phyloP scores from a whole-genome alignment of 2,329 filamentous ascomycete genomes.

The Coleophoma crateriformis region DNA sequence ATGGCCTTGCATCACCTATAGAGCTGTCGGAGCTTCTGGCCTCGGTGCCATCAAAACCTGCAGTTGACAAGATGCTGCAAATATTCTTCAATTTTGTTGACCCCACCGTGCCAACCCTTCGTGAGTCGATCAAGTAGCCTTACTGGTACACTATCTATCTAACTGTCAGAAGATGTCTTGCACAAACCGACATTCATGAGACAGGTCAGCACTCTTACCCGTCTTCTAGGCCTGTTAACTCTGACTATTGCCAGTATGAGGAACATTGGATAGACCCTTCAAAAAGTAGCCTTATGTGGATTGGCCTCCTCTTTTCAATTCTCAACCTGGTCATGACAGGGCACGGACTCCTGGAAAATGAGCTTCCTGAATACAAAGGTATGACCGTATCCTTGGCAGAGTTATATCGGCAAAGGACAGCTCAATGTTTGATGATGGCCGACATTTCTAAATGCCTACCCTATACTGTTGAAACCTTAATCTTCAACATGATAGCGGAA shows the following conservation, averaged over 20 bases:
- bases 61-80: constrained; percentile 74
- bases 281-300: constrained; percentile 68
- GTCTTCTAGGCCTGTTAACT: background rate
- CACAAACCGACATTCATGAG: constrained; percentile 80
- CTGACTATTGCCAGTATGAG: background rate
- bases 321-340: constrained; percentile 71
- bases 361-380: constrained; percentile 67
- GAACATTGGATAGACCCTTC: constrained; percentile 61
- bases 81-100: constrained; percentile 82
- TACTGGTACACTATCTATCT: constrained; percentile 3
- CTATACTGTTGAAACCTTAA: constrained; percentile 68
- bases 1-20: constrained; percentile 63
- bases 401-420: constrained; percentile 63
- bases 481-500: constrained; percentile 69
- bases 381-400: constrained; percentile 48
- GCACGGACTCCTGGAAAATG: constrained; percentile 68
- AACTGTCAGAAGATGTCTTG: constrained; percentile 52
- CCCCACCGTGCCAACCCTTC: constrained; percentile 44
- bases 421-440: constrained; percentile 70
- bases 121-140: constrained; percentile 11
- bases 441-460: constrained; percentile 71
- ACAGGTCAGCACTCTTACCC: constrained; percentile 37
- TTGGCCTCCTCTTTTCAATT: constrained; percentile 72
- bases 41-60: constrained; percentile 71
- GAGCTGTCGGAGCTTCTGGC: constrained; percentile 73